Evolutionary conservation across 805 yeast genomes (phyloP).

Genomic region (Ogataea ramenticola): DNA sequence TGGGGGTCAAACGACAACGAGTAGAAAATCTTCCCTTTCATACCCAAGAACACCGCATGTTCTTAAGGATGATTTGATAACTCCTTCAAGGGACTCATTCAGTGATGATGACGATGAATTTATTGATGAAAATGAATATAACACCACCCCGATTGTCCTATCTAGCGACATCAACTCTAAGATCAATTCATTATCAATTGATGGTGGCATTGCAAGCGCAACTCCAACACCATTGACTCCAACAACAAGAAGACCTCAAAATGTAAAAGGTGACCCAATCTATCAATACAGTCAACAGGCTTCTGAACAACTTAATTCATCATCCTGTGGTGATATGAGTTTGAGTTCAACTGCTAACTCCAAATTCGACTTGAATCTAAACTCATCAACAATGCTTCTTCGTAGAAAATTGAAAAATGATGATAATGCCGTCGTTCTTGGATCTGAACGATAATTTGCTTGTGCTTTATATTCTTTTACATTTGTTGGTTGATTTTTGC

Average conservation of each 20-base stretch:
- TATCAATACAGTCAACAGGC: background rate
- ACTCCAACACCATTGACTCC: background rate
- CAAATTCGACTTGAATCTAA: constrained; percentile 51
- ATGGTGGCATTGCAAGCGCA: background rate
- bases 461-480: no score
- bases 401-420: constrained; percentile 34
- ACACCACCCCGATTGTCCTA: background rate
- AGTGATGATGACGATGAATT: background rate
- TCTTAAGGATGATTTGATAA: background rate
- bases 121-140: background rate
- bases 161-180: background rate
- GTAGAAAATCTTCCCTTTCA: background rate
- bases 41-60: background rate
- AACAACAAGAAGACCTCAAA: background rate
- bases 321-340: background rate
- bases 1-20: background rate
- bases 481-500: no score
- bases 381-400: constrained; percentile 56
- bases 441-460: constrained; percentile 45
- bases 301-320: background rate
- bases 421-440: constrained; percentile 70
- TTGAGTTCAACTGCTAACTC: background rate
- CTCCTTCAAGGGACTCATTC: no score
- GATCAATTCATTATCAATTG: background rate
- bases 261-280: background rate